phyloP scores from a whole-genome alignment of 352 stramenopile genomes.

The Globisporangium acanthophoron region DNA sequence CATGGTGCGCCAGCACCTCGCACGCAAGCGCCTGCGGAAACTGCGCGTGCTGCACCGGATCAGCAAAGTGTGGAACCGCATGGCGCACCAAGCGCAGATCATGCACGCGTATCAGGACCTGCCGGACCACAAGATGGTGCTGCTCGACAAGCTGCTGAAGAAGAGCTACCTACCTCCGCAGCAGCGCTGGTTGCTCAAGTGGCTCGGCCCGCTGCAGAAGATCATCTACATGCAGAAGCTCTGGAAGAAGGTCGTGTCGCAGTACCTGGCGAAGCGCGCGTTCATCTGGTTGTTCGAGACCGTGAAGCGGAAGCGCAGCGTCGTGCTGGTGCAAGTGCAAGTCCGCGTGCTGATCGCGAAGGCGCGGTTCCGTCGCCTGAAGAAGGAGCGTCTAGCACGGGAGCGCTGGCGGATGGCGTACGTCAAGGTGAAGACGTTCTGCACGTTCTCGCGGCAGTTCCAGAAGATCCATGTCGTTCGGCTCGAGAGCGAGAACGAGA shows the following conservation, averaged over 20 bases:
- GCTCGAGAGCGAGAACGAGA: constrained; percentile 62
- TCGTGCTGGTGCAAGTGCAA: constrained; percentile 57
- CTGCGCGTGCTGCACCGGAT: constrained; percentile 57
- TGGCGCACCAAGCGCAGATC: constrained; percentile 60
- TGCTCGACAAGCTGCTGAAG: constrained; percentile 70
- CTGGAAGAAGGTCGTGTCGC: constrained; percentile 73
- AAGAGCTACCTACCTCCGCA: constrained; percentile 52
- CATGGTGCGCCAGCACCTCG: constrained; percentile 66
- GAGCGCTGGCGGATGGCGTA: constrained; percentile 60
- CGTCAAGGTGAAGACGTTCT: constrained; percentile 49
- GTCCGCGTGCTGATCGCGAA: constrained; percentile 63
- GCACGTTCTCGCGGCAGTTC: constrained; percentile 56
- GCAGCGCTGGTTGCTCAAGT: constrained; percentile 83
- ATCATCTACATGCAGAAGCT: constrained; percentile 85
- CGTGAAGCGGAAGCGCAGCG: constrained; percentile 58
- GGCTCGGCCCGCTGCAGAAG: constrained; percentile 71
- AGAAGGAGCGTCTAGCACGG: constrained; percentile 60
- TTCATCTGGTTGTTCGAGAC: constrained; percentile 77
- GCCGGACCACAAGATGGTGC: constrained; percentile 80
- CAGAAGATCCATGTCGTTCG: constrained; percentile 65
- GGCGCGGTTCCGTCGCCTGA: constrained; percentile 53
- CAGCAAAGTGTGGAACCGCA: constrained; percentile 53
- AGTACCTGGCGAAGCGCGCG: constrained; percentile 69
- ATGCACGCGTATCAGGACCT: constrained; percentile 73
- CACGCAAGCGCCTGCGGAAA: constrained; percentile 61